phyloP scores from a whole-genome alignment of 129 eudicot genomes.

The Flaveria robusta region DNA sequence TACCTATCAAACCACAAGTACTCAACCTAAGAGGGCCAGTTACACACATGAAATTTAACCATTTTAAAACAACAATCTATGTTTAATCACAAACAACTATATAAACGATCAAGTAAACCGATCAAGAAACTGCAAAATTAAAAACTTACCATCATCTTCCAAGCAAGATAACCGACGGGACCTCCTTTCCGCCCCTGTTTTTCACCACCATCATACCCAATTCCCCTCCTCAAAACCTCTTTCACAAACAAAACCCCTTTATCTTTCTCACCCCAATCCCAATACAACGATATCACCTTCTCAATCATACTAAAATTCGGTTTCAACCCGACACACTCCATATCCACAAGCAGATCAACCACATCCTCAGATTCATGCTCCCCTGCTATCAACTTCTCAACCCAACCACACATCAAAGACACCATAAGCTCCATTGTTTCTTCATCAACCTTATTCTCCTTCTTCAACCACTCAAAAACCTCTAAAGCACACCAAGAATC shows the following conservation, averaged over 20 bases:
- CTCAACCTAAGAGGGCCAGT: neutral
- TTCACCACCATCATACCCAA: slow-evolving; percentile 47
- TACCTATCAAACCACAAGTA: too few species aligned
- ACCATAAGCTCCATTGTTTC: slow-evolving; percentile 97
- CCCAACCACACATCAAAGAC: slow-evolving; percentile 89
- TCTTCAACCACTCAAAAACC: slow-evolving; percentile 89
- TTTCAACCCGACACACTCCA: slow-evolving; percentile 92
- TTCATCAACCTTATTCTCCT: slow-evolving; percentile 84
- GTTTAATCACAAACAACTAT: neutral
- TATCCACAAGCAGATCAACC: slow-evolving; percentile 75
- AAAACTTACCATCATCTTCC: slow-evolving; percentile 90
- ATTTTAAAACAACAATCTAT: neutral
- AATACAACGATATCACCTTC: slow-evolving; percentile 81
- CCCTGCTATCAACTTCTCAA: slow-evolving; percentile 66
- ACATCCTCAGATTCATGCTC: slow-evolving; percentile 61
- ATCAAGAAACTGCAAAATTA: neutral
- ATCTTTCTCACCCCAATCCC: slow-evolving; percentile 71
- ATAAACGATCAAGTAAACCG: neutral
- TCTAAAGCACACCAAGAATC: slow-evolving; percentile 94
- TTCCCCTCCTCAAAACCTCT: slow-evolving; percentile 72
- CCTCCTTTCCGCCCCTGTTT: slow-evolving; percentile 51
- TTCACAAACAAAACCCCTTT: slow-evolving; percentile 56
- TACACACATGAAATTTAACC: neutral
- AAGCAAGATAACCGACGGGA: slow-evolving; percentile 88
- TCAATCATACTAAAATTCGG: slow-evolving; percentile 92